Percentiles rank a stretch among this genome's conserved stretches.
Evolutionary conservation across 805 yeast genomes (phyloP).

Genomic region (Saccharomycopsis fermentans): DNA sequence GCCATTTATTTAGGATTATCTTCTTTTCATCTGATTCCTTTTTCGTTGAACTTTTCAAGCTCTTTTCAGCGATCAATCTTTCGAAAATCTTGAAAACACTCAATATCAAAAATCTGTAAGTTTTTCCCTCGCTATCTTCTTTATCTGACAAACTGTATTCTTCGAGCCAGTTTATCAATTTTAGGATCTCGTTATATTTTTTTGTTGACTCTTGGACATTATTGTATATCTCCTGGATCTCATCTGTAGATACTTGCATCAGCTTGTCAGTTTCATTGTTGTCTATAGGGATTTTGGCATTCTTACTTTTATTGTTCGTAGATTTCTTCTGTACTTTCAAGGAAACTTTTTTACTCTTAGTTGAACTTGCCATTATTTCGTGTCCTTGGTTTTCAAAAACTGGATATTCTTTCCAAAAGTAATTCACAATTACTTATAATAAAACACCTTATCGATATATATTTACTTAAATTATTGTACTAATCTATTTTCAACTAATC

Average conservation of each 20-base stretch:
- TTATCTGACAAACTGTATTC: conserved; percentile 16
- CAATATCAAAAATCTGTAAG: conserved; percentile 31
- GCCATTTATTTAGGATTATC: conserved; percentile 49
- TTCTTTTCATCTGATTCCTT: conserved; percentile 33
- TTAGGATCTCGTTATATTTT: conserved; percentile 44
- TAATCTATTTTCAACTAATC: background rate
- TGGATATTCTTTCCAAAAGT: background rate
- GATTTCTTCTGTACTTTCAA: background rate
- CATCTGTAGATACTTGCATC: background rate
- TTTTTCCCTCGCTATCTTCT: background rate
- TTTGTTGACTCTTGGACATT: conserved; percentile 36
- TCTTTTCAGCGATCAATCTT: conserved; percentile 33
- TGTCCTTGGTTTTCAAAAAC: too few relatives aligned
- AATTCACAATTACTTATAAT: too few relatives aligned
- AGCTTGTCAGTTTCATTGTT: background rate
- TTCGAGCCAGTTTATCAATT: conserved; percentile 33
- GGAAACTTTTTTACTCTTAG: background rate
- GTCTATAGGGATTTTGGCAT: background rate
- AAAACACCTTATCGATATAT: background rate
- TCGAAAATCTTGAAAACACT: conserved; percentile 40
- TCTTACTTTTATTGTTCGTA: background rate
- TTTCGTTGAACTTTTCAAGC: conserved; percentile 28
- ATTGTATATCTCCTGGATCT: conserved; percentile 21
- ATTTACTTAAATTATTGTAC: background rate
- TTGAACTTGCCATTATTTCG: background rate